Percentiles rank a stretch among this genome's conserved stretches.
phyloP scores from a whole-genome alignment of 257 asterid genomes.

The Jacaranda mimosifolia region DNA sequence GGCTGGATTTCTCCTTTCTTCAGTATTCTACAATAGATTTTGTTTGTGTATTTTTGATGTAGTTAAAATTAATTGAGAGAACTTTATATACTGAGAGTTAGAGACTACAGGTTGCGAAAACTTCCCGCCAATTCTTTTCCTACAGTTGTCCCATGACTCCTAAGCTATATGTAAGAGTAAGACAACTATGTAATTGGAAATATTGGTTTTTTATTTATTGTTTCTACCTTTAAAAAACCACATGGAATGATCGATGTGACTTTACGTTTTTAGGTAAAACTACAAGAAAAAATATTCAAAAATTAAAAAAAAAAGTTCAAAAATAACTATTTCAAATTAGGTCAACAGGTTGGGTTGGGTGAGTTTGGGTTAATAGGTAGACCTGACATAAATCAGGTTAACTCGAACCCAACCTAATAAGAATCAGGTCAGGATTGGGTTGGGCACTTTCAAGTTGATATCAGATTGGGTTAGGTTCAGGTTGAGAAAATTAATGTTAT shows the following conservation, averaged over 20 bases:
- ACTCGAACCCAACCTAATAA: too few relatives aligned
- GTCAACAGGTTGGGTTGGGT: too few relatives aligned
- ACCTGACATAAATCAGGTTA: too few relatives aligned
- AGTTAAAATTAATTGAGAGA: constrained; percentile 31
- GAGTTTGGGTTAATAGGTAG: too few relatives aligned
- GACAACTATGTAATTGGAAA: constrained; percentile 41
- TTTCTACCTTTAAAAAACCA: constrained; percentile 31
- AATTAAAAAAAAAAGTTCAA: too few relatives aligned
- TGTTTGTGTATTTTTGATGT: constrained; percentile 38
- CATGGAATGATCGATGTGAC: constrained; percentile 31
- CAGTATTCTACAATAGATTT: constrained; percentile 29
- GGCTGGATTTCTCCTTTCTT: constrained; percentile 31
- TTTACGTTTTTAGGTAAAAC: neutral
- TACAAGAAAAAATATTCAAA: too few relatives aligned
- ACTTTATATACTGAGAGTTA: constrained; percentile 34
- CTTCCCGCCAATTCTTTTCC: constrained; percentile 8
- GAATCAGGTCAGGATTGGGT: too few relatives aligned
- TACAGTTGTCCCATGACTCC: constrained; percentile 10
- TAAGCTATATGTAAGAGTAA: constrained; percentile 33
- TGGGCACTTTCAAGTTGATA: too few relatives aligned
- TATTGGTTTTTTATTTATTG: constrained; percentile 24
- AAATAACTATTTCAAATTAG: too few relatives aligned
- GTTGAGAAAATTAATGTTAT: too few relatives aligned
- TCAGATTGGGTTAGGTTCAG: too few relatives aligned
- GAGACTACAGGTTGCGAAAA: constrained; percentile 24